These are phyloP conservation scores for Ascochyta koolunga DNA, from an alignment of 2,329 filamentous ascomycete genomes.

Conservation along the genomic window DNA sequence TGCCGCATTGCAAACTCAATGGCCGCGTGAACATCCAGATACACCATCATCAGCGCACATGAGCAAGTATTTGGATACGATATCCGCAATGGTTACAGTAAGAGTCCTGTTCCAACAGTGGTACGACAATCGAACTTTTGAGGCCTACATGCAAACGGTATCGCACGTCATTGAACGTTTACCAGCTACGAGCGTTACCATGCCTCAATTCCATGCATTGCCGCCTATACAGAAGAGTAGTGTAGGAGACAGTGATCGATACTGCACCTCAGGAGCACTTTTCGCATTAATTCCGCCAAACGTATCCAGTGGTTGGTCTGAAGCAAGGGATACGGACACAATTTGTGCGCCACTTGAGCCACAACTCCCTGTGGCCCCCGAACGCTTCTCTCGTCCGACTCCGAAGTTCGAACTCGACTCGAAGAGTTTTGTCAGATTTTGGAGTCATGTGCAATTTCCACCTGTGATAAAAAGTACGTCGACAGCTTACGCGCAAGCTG, in stretches of 20 bases:
- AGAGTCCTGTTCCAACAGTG: conserved; percentile 22
- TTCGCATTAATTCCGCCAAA: conserved; percentile 3
- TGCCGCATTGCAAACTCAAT: conserved; percentile 23
- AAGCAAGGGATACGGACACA: not conserved
- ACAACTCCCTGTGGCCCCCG: not conserved
- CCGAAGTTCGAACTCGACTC: conserved; percentile 6
- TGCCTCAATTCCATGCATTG: not conserved
- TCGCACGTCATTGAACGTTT: conserved; percentile 17
- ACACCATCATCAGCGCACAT: conserved; percentile 8
- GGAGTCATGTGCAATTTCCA: conserved; percentile 13
- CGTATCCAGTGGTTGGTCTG: not conserved
- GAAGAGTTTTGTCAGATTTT: conserved; percentile 20
- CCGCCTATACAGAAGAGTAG: not conserved
- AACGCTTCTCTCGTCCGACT: not conserved
- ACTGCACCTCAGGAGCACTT: conserved; percentile 7
- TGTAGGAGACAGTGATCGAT: not conserved
- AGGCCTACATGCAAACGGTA: conserved; percentile 30
- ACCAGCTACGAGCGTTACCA: not conserved
- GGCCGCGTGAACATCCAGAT: conserved; percentile 21
- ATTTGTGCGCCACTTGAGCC: not conserved
- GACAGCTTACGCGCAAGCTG: conserved; percentile 24
- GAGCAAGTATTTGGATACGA: conserved; percentile 21
- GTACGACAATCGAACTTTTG: conserved; percentile 51
- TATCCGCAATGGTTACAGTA: conserved; percentile 24
- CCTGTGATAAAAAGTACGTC: conserved; percentile 31